Evolutionary conservation across 2,329 filamentous ascomycete species (phyloP), one percentile per base, ranked within the genome.

Genomic region (Biscogniauxia marginata): DNA sequence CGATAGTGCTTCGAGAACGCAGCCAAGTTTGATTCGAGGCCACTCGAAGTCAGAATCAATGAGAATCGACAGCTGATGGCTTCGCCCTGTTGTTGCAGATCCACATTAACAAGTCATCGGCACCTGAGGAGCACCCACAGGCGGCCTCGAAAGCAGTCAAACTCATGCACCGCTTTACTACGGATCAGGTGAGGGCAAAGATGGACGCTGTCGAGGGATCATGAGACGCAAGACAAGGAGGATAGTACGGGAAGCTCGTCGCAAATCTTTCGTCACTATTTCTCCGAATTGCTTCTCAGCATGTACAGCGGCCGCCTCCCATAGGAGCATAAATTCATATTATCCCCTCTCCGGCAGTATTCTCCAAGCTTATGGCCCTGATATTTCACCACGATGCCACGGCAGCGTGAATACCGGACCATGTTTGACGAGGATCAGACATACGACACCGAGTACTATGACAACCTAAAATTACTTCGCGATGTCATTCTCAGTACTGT

Each of bases 91-190:
- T 8, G 8, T 39, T 39, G 3, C 9, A 85, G 83, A 84, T 85
- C 60, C 83, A 86, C 57, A 77, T 93, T 58, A 86, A 85, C 74
- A 86, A 83, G 63, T 74, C 75, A 9, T 74, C 72, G 7, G 71
- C 77, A 1, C 75, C 75, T 9, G 76, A 79, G 51, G 84, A 84
- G 61, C 72, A 80, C 21, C 79, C 84, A 3, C 74, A 77, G 54
- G 81, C 79, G 3, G 82, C 82, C 1, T 79, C 80, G 5, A 77
- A 84, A 59, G 85, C 87, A 1, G 73, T 82, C 54, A 92, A 91
- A 71, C 76, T 93, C 49, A 93, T 93, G 89, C 90, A 93, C 70
- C 81, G 87, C 18, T 90, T 93, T 72, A 87, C 83, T 0, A 75
- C 81, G 22, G 82, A 85, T 4, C 82, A 92, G 56, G 83, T 93